Conservation (phyloP, 768 basidiomycete species). For the Lentinus brumalis region DNA sequence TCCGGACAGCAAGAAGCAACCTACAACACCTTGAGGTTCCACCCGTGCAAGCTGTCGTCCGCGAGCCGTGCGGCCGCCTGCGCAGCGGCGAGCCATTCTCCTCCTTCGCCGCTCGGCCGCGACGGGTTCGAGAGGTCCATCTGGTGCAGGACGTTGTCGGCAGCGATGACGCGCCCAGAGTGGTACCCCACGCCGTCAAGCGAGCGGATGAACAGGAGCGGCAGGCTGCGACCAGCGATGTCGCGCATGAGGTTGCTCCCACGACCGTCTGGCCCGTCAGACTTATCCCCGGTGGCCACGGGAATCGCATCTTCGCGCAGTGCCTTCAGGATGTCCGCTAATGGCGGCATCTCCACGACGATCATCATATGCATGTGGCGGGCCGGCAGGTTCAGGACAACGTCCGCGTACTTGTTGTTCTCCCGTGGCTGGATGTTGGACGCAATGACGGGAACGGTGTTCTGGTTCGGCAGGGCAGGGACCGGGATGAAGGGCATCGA, state of each 20-base stretch:
- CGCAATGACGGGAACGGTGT: conserved; percentile 9
- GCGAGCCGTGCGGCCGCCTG: conserved; percentile 57
- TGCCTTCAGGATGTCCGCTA: conserved; percentile 75
- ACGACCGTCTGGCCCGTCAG: conserved; percentile 6
- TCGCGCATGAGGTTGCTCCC: conserved; percentile 39
- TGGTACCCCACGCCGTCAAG: conserved; percentile 89
- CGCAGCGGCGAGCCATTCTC: conserved; percentile 78
- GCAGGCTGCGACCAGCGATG: conserved; percentile 71
- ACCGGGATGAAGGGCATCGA: conserved; percentile 47
- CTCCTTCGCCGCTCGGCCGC: conserved; percentile 45
- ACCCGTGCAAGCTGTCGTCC: conserved; percentile 69
- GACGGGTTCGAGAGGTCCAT: conserved; percentile 57
- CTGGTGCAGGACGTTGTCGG: conserved; percentile 76
- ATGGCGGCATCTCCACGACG: conserved; percentile 81
- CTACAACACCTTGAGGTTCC: conserved; percentile 81
- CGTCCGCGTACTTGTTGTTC: neutral
- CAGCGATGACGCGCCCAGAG: conserved; percentile 81
- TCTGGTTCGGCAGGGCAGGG: conserved; percentile 29
- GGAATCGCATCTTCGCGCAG: conserved; percentile 71
- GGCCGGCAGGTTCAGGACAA: conserved; percentile 22
- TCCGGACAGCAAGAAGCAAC: neutral
- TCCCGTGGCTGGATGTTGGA: neutral
- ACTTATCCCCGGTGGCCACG: conserved; percentile 20
- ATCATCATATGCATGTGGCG: conserved; percentile 80
- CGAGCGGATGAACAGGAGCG: conserved; percentile 78